phyloP scores from a whole-genome alignment of 176 grass and related monocot genomes.

The Dactylis glomerata region DNA sequence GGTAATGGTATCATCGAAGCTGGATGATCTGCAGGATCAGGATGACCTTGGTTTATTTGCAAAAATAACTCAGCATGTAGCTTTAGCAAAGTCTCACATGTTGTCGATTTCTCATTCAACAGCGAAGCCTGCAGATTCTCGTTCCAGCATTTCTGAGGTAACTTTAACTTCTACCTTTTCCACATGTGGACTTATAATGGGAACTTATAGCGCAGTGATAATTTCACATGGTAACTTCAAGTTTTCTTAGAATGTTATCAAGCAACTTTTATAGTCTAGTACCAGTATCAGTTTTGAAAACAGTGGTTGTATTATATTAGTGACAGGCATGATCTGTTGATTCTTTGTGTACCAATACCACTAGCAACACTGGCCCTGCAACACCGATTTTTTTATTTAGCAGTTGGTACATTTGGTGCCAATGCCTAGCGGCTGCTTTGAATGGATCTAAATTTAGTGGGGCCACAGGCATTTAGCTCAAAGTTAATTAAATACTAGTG shows the following conservation, averaged over 20 bases:
- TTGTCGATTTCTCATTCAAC: constrained; percentile 39
- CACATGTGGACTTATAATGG: neutral
- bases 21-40: constrained; percentile 55
- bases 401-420: neutral
- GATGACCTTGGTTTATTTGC: constrained; percentile 47
- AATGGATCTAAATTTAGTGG: no score
- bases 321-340: neutral
- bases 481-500: no score
- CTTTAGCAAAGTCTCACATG: constrained; percentile 56
- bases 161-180: neutral
- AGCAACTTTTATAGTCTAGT: neutral
- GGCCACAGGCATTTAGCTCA: no score
- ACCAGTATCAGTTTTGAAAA: neutral
- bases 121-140: constrained; percentile 26
- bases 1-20: constrained; percentile 76
- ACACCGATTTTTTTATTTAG: neutral
- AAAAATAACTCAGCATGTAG: constrained; percentile 47
- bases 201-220: neutral
- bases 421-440: neutral
- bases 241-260: neutral
- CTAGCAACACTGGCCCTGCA: constrained; percentile 7
- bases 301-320: neutral
- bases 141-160: constrained; percentile 62
- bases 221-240: neutral
- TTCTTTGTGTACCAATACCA: neutral